phyloP scores from a whole-genome alignment of 306 rosid genomes.

The Glycine tomentella region DNA sequence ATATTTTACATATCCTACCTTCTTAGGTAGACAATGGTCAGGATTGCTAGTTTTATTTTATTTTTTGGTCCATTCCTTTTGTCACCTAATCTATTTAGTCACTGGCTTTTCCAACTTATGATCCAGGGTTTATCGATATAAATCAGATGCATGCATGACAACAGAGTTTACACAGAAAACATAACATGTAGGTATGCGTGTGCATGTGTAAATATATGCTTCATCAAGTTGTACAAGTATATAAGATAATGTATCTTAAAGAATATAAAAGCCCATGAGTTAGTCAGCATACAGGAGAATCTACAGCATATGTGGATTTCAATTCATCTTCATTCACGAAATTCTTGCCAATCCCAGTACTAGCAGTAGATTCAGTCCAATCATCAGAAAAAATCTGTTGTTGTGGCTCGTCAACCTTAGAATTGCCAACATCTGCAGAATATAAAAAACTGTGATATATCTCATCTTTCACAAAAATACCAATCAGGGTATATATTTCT shows the following conservation, averaged over 20 bases:
- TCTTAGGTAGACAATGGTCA: background rate
- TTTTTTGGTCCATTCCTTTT: background rate
- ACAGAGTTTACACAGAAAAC: conserved; percentile 6
- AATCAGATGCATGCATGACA: background rate
- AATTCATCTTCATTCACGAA: conserved; percentile 73
- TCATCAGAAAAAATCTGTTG: conserved; percentile 68
- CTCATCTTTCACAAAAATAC: conserved; percentile 2
- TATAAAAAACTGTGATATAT: conserved; percentile 15
- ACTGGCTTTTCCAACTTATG: background rate
- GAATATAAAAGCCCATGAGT: conserved; percentile 20
- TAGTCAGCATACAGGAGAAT: conserved; percentile 63
- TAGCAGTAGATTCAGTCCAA: conserved; percentile 58
- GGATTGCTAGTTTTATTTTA: conserved; percentile 1
- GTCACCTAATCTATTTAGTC: background rate
- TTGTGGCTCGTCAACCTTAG: conserved; percentile 69
- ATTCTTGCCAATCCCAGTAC: conserved; percentile 72
- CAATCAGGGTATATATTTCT: background rate
- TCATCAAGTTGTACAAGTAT: background rate
- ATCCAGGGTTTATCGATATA: conserved; percentile 14
- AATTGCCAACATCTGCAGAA: conserved; percentile 65
- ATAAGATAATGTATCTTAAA: conserved; percentile 2
- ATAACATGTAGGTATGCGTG: background rate
- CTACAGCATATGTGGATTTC: conserved; percentile 64
- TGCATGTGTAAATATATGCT: background rate
- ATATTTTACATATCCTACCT: background rate